A percentile compares a stretch with the other conserved stretches of the same genome.
Conservation (phyloP, 257 asterid genomes). For the Galeopsis tetrahit region DNA sequence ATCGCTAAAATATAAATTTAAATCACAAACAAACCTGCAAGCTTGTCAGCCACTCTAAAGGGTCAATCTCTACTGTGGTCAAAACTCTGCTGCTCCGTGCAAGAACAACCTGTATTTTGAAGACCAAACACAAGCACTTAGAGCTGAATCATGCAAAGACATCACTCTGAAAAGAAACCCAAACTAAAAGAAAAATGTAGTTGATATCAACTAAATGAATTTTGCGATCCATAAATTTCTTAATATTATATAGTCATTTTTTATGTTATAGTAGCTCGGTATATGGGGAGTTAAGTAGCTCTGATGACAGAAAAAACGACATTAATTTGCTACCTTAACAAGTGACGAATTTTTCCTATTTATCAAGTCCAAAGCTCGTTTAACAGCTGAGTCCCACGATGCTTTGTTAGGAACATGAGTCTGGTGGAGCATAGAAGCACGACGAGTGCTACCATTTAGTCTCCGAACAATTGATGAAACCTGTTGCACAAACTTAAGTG, state of each 20-base stretch:
- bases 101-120: conserved; percentile 75
- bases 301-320: background rate
- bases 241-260: conserved; percentile 4
- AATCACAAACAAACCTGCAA: conserved; percentile 60
- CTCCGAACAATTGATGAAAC: conserved; percentile 56
- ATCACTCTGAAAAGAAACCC: background rate
- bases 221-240: background rate
- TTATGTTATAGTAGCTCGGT: conserved; percentile 1
- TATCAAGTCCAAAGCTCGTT: conserved; percentile 73
- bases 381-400: conserved; percentile 80
- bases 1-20: conserved; percentile 21
- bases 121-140: conserved; percentile 22
- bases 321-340: conserved; percentile 61
- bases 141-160: background rate
- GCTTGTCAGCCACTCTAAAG: conserved; percentile 74
- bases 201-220: background rate
- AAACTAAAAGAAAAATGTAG: background rate
- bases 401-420: conserved; percentile 70
- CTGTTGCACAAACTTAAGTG: conserved; percentile 46
- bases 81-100: conserved; percentile 93
- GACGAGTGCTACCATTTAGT: conserved; percentile 41
- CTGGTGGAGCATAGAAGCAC: conserved; percentile 52
- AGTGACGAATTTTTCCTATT: conserved; percentile 56
- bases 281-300: background rate
- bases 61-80: conserved; percentile 74